A percentile compares a stretch with the other conserved stretches of the same genome.
phyloP scores from a whole-genome alignment of 306 rosid genomes.

The Crataegus laevigata region DNA sequence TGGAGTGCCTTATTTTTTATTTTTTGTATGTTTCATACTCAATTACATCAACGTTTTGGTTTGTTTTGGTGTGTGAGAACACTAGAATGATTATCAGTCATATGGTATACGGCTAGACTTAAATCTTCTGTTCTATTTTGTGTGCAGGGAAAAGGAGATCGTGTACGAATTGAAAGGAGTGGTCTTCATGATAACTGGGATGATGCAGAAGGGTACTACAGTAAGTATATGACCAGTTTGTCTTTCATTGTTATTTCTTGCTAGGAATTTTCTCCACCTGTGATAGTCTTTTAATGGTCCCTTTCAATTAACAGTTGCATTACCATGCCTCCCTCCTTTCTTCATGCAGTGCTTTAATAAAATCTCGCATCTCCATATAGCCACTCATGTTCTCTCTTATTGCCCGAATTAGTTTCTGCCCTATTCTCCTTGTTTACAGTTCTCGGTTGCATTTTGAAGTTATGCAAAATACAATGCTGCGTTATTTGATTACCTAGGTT shows the following conservation, averaged over 20 bases:
- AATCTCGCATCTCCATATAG: neutral
- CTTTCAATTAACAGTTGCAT: neutral
- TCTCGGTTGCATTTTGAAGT: neutral
- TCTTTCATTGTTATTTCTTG: conserved; percentile 2
- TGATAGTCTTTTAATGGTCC: neutral
- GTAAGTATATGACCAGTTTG: conserved; percentile 40
- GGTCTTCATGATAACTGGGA: conserved; percentile 97
- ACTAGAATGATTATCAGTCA: neutral
- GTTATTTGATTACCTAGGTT: neutral
- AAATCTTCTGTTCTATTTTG: neutral
- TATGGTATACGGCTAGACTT: neutral
- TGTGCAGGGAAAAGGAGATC: conserved; percentile 75
- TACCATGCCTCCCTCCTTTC: neutral
- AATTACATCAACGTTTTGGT: neutral
- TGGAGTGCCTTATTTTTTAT: neutral
- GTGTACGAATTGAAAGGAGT: conserved; percentile 64
- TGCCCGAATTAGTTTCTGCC: neutral
- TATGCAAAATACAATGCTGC: neutral
- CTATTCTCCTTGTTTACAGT: neutral
- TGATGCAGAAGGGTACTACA: conserved; percentile 97
- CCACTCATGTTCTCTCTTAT: neutral
- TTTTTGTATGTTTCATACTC: neutral
- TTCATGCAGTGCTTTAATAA: neutral
- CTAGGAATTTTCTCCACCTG: neutral
- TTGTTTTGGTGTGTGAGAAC: neutral